Evolutionary conservation across 176 grass and related monocot species (phyloP), one percentile per base, ranked within the genome.

Genomic region (Puya raimondii): DNA sequence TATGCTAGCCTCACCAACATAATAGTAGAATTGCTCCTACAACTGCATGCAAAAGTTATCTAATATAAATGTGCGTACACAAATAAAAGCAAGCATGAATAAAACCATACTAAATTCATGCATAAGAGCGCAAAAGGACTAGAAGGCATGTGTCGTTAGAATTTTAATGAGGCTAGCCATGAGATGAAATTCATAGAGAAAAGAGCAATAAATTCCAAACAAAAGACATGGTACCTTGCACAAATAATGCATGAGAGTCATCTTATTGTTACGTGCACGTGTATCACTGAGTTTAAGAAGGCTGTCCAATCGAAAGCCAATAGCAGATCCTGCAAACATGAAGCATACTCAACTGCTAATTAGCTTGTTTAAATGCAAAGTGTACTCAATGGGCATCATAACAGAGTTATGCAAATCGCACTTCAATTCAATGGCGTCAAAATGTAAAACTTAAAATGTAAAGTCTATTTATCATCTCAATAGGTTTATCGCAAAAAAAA

Each of bases 281-380:
- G 79, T 90, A 68, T 96, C 93, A 69, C 64, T 85, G 74, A 96
- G 93, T 65, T 96, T 96, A 67, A 91, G 86, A 76, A 96, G 93
- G 69, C 93, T 96, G 71, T 96, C 93, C 73, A 96, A 85, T 80
- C 85, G 84, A 87, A 96, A 96, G 70, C 93, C 93, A 85, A 96
- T 77, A 71, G 93, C 93, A 65, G 89, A 80, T 79, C 93, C 93
- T 96, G 83, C 67, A 80, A 78, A 78, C 54, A 59, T 59, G 12
- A 16, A 9, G 10, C 11, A 59, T 20, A 59, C 4, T 9, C 10
- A 18, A 1, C 15, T 17, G 4, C 6, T 42, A 42, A 42, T 42
- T 42, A 42, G 54, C 20, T 59, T 15, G n/a, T 59, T 59, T 59
- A 18, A 59, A 59, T 59, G 54, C 54, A 59, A 18, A 59, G 20